These are phyloP conservation scores for Lipomyces yamadae DNA, from an alignment of 805 yeast species.

Conservation along the genomic window DNA sequence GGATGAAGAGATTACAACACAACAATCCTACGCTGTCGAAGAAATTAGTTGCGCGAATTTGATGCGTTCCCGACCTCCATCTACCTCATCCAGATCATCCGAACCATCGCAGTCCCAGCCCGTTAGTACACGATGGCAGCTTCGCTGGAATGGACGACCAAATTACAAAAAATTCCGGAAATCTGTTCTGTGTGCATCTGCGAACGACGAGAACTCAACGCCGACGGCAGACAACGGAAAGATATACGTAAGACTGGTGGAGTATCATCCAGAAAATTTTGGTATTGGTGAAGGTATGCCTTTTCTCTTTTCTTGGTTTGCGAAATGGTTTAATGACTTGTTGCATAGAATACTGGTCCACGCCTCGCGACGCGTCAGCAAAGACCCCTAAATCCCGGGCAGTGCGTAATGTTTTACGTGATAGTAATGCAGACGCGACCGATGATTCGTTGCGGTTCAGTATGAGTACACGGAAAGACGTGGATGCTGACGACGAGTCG, in stretches of 20 bases:
- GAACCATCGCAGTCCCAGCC: neutral
- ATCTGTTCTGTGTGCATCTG: conserved; percentile 1
- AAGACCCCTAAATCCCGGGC: neutral
- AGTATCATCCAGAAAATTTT: conserved; percentile 25
- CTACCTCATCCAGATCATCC: conserved; percentile 1
- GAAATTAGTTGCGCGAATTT: conserved; percentile 4
- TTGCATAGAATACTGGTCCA: conserved; percentile 21
- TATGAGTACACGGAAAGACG: conserved; percentile 9
- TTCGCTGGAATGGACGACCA: conserved; percentile 24
- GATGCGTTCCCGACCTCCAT: neutral
- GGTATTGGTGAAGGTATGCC: conserved; percentile 34
- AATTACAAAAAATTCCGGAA: conserved; percentile 27
- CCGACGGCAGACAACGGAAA: neutral
- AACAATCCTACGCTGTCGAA: neutral
- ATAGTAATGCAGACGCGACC: neutral
- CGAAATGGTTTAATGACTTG: neutral
- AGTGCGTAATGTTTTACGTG: neutral
- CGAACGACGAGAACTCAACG: neutral
- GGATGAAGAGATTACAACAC: neutral
- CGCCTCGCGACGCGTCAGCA: conserved; percentile 11
- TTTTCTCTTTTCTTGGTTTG: neutral
- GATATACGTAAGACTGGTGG: conserved; percentile 14
- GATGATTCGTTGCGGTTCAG: conserved; percentile 21
- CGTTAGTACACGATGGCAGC: conserved; percentile 11
- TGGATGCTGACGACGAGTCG: neutral